Evolutionary conservation across 176 grass and related monocot genomes (phyloP).

Genomic region (Saccharum spontaneum): DNA sequence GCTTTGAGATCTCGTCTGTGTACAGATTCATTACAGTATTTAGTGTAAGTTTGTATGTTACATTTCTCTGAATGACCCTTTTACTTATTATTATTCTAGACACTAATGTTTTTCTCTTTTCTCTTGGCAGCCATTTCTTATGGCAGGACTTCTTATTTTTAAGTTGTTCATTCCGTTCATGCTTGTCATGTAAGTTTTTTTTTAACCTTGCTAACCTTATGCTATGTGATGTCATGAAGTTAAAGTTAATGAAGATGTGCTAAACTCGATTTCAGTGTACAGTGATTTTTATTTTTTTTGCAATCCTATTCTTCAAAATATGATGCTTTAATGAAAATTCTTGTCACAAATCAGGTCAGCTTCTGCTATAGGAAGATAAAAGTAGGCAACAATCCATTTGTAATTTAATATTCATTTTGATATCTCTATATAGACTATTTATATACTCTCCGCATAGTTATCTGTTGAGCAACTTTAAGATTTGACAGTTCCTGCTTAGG

Average conservation of each 20-base stretch:
- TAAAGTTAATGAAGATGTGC: constrained; percentile 30
- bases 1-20: constrained; percentile 97
- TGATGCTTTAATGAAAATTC: constrained; percentile 6
- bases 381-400: not conserved
- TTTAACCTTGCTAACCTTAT: constrained; percentile 13
- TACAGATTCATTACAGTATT: constrained; percentile 99
- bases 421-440: not conserved
- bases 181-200: constrained; percentile 88
- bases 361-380: constrained; percentile 13
- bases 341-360: constrained; percentile 13
- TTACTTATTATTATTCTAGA: constrained; percentile 29
- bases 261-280: not conserved
- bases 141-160: constrained; percentile 94
- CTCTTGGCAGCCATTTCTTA: constrained; percentile 87
- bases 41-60: constrained; percentile 61
- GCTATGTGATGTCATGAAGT: not conserved
- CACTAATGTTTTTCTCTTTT: constrained; percentile 35
- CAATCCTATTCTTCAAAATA: not conserved
- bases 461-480: constrained; percentile 12
- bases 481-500: not conserved
- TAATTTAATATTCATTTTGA: constrained; percentile 18
- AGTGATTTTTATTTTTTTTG: constrained; percentile 1
- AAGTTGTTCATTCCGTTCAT: constrained; percentile 98
- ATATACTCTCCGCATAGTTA: constrained; percentile 3
- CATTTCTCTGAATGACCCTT: constrained; percentile 26